Base-by-base conservation (phyloP, 2,329 filamentous ascomycete species). In the Neofusicoccum ribis region DNA sequence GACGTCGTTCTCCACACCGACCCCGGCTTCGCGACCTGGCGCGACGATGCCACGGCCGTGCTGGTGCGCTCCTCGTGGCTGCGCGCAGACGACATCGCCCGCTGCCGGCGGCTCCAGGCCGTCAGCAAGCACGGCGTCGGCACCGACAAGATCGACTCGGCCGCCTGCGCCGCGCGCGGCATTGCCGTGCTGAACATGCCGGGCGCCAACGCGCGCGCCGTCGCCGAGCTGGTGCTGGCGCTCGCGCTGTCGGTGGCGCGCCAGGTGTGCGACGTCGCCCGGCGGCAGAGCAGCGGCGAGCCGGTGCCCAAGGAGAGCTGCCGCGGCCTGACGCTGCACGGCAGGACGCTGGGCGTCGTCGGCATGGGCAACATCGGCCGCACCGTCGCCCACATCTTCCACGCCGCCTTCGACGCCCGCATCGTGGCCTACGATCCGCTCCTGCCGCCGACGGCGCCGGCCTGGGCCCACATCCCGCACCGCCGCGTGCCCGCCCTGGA, bases 81-180 rank as follows among this genome's bases (percentile, higher is more conserved):
- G 11, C 78, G 77, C 0, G 77, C 76, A 3, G 71, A 78, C 2
- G 80, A 82, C 44, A 68, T 82, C 27, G 71, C 72, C 4, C 69
- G 71, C 1, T 74, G 73, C 36, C 76, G 73, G 0, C 77, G 76
- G 5, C 71, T 84, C 0, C 68, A 73, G 9, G 81, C 80, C 2
- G 78, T 83, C 41, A 79, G 79, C 63, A 83, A 83, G 69, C 81
- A 83, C 37, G 81, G 81, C 1, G 80, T 81, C 8, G 81, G 81
- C 0, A 77, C 82, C 43, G 80, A 83, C 64, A 82, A 80, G 62
- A 81, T 82, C 37, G 80, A 83, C 62, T 69, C 70, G 12, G 69
- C 70, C 0, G 80, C 81, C 3, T 82, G 80, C 61, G 67, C 71
- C 3, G 69, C 72, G 2, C 73, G 77, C 0, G 77, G 74, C 0